These are phyloP conservation scores for Pistacia atlantica DNA, from an alignment of 345 rosid genomes.

Conservation along the genomic window DNA sequence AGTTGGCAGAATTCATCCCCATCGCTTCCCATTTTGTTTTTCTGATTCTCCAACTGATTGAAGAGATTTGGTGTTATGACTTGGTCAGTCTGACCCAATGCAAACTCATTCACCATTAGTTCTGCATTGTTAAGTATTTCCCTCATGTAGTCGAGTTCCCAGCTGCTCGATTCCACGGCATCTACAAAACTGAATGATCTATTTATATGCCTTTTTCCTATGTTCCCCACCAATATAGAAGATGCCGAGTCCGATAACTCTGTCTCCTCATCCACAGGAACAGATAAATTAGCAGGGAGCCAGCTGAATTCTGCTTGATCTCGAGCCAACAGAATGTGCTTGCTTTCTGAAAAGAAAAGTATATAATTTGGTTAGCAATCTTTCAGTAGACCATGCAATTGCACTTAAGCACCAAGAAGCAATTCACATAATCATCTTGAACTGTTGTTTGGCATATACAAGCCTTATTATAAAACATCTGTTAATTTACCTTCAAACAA, in stretches of 20 bases:
- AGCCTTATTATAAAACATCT: not conserved
- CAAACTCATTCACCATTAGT: constrained; percentile 43
- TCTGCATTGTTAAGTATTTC: constrained; percentile 47
- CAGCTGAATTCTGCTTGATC: constrained; percentile 24
- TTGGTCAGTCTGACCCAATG: constrained; percentile 39
- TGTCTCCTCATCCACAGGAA: constrained; percentile 22
- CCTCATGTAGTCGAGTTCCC: constrained; percentile 66
- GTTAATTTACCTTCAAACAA: not conserved
- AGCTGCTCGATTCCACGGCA: constrained; percentile 30
- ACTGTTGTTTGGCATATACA: not conserved
- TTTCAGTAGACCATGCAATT: not conserved
- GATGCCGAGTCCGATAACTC: constrained; percentile 46
- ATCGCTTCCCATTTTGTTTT: constrained; percentile 22
- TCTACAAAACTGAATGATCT: constrained; percentile 30
- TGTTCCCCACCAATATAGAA: constrained; percentile 37
- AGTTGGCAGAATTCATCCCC: constrained; percentile 45
- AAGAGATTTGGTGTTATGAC: constrained; percentile 46
- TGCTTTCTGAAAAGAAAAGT: constrained; percentile 31
- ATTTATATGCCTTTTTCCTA: constrained; percentile 12
- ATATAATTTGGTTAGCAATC: constrained; percentile 2
- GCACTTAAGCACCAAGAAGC: constrained; percentile 1
- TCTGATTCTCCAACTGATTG: constrained; percentile 48
- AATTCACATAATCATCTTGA: not conserved
- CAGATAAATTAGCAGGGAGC: constrained; percentile 21
- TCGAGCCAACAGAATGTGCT: constrained; percentile 21